Evolutionary conservation across 495 filamentous ascomycete genomes (phyloP), one percentile per base, ranked within the genome.

Genomic region (Evernia prunastri): DNA sequence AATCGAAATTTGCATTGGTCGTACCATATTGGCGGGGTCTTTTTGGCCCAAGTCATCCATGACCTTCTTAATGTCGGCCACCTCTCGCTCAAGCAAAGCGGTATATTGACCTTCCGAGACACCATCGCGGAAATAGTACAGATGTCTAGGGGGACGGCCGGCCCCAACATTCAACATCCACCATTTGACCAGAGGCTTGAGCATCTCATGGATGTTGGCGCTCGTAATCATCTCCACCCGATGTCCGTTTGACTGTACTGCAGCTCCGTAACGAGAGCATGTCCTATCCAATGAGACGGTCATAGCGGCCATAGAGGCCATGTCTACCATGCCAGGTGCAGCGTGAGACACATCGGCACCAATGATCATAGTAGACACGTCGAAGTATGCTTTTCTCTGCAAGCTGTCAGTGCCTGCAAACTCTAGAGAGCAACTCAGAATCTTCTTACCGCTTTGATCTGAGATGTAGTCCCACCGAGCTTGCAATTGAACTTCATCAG

Each of bases 101-200:
- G 78, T 68, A 66, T 89, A 96, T 74, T 97, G 88, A 1, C 89
- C 89, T 63, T 94, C 89, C 2, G 89, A 92, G 8, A 97, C 90
- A 70, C 94, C 94, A 69, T 98, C 94, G 23, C 94, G 92, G 78
- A 97, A 88, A 74, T 96, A 97, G 72, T 95, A 89, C 60, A 98
- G 80, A 40, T 90, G 81, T 43, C 81, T 57, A 0, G 91, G 91
- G 7, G 74, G 64, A 3, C 68, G 60, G 3, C 80, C 77, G 7
- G 75, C 67, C 20, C 79, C 79, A 53, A 86, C 76, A n/a, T 78
- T 82, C 1, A 68, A 53, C 39, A 81, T 78, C 87, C 90, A 98
- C 37, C 81, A 71, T 23, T 76, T 75, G 15, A 90, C 71, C 37
- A 95, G 75, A 8, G 80, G 83, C 0, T 72, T 74, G 9, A 96